Base-by-base conservation (phyloP, 345 rosid species). In the Citrus australasica region DNA sequence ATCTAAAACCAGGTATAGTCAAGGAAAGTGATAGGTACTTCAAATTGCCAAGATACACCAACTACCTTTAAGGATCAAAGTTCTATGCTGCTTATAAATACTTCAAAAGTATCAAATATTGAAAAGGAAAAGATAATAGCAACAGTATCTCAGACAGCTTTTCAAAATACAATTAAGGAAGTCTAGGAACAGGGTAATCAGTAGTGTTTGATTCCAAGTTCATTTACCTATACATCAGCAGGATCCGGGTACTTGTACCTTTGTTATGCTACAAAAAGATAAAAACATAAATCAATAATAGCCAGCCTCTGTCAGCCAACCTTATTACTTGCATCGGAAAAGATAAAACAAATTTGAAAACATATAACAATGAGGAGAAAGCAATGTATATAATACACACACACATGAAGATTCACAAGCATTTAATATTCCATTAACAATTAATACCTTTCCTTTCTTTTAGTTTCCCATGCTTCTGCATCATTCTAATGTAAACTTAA, bases 191-290 rank as follows among this genome's bases (percentile, higher is more conserved):
- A 46, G 8, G 58, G 46, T 51, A 53, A 66, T 24, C 1, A 25
- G 17, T 37, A 7, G 28, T 21, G 14, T 37, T 40, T 5, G 37
- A 62, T 67, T 38, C 38, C 19, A 58, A 63, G 65, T 67, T 67
- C 63, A 79, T 69, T 80, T 81, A 89, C 92, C 92, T 89, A 70
- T 87, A 86, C 81, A 86, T 76, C 69, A 85, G 80, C 25, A 89
- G 83, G 79, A 89, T 85, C 59, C 87, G 89, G 67, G 82, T 71
- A 59, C 74, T 79, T 65, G 83, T 65, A 73, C 92, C 90, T 82
- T 79, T 75, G 55, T 82, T 85, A 79, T 85, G 87, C 92, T 87
- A 68, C 85, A 84, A 74, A 74, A 69, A 19, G 51, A 46, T 16
- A 11, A 46, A 69, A 25, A 61, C 78, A 27, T 63, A 22, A 61